Conservation (phyloP, 2,329 filamentous ascomycete genomes). For the Aspergillus japonicus region DNA sequence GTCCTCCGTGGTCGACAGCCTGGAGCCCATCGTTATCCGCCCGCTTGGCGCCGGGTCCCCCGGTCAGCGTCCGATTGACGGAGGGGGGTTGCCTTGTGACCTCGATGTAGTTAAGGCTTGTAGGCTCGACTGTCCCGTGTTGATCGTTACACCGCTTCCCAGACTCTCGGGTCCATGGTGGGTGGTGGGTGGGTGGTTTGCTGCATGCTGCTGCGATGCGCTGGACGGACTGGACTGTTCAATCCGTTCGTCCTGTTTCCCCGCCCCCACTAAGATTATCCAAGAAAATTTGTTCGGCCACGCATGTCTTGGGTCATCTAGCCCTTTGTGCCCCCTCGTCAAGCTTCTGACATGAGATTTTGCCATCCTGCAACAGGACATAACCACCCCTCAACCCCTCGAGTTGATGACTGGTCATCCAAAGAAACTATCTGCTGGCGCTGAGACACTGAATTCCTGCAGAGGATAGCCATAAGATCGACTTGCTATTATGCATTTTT, state of each 20-base stretch:
- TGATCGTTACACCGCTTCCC: slow-evolving; percentile 22
- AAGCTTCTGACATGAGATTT: background rate
- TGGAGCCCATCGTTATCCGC: slow-evolving; percentile 4
- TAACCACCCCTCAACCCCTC: too few species aligned
- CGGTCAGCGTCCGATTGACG: background rate
- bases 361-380: background rate
- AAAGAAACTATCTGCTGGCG: background rate
- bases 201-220: slow-evolving; percentile 37
- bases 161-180: slow-evolving; percentile 17
- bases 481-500: background rate
- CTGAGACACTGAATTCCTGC: background rate
- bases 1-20: background rate
- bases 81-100: slow-evolving; percentile 7
- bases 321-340: background rate
- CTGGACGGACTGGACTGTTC: background rate
- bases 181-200: slow-evolving; percentile 36
- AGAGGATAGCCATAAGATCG: background rate
- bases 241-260: background rate
- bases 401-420: background rate
- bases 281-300: too few species aligned
- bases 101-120: background rate
- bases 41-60: slow-evolving; percentile 3
- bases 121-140: background rate
- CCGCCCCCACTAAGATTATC: background rate
- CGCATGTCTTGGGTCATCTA: background rate